Evolutionary conservation across 805 yeast species (phyloP).

Genomic region (Saccharomycopsis sp.): DNA sequence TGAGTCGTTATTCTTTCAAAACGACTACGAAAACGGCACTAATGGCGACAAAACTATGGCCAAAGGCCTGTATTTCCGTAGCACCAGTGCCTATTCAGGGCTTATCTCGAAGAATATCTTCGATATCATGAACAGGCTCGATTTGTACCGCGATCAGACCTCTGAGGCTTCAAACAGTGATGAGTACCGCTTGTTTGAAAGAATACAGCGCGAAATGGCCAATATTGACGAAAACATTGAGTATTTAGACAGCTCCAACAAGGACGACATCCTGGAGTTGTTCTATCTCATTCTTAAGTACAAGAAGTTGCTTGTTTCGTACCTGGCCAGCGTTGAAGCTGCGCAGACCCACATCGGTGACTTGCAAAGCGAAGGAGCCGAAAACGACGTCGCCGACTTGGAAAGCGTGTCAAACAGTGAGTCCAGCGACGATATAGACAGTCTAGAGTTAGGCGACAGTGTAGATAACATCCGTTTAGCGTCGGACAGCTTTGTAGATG

Average conservation of each 20-base stretch:
- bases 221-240: conserved; percentile 18
- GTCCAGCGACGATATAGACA: conserved; percentile 15
- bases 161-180: no score
- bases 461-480: neutral
- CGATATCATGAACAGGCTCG: conserved; percentile 3
- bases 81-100: neutral
- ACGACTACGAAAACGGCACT: neutral
- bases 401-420: no score
- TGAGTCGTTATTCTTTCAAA: conserved; percentile 9
- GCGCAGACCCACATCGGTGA: neutral
- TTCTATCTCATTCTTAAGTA: conserved; percentile 14
- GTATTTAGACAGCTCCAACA: conserved; percentile 18
- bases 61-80: neutral
- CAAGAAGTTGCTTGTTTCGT: neutral
- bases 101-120: conserved; percentile 3
- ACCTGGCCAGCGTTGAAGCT: neutral
- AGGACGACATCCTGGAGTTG: conserved; percentile 17
- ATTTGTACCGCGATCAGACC: neutral
- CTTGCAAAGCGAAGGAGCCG: neutral
- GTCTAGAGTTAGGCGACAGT: conserved; percentile 9
- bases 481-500: neutral
- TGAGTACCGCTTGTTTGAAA: no score
- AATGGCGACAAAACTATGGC: neutral
- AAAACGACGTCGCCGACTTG: neutral
- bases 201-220: conserved; percentile 9